Evolutionary conservation across 441 rosid genomes (phyloP).

Genomic region (Theobroma grandiflorum): DNA sequence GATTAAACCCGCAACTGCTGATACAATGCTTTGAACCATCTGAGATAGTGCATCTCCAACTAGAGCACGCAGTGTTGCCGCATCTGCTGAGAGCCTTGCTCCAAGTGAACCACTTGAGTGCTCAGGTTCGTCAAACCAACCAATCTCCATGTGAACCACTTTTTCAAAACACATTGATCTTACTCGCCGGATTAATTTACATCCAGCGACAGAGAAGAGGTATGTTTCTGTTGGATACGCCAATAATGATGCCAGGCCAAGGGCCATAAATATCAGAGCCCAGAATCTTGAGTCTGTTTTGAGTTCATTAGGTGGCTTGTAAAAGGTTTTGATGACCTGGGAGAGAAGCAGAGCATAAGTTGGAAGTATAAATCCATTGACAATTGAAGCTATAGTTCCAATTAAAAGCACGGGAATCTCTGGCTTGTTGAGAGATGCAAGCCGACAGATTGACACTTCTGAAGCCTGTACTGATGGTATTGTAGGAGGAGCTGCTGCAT

Average conservation of each 20-base stretch:
- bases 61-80: conserved; percentile 57
- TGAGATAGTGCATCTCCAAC: conserved; percentile 75
- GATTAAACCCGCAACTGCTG: conserved; percentile 61
- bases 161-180: conserved; percentile 78
- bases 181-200: conserved; percentile 63
- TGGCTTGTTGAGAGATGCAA: conserved; percentile 70
- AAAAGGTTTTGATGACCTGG: conserved; percentile 56
- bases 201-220: conserved; percentile 76
- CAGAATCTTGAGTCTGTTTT: conserved; percentile 67
- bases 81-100: conserved; percentile 82
- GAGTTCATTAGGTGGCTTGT: conserved; percentile 56
- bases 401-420: conserved; percentile 64
- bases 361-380: conserved; percentile 64
- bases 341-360: conserved; percentile 63
- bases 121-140: conserved; percentile 78
- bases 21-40: conserved; percentile 58
- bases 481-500: conserved; percentile 34
- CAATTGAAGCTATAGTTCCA: conserved; percentile 56
- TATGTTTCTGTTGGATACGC: conserved; percentile 52
- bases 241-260: conserved; percentile 59
- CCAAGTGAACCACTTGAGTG: conserved; percentile 86
- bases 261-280: conserved; percentile 57
- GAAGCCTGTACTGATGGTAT: conserved; percentile 32
- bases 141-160: conserved; percentile 77
- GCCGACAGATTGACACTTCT: conserved; percentile 54